Evolutionary conservation across 257 asterid genomes (phyloP).

Genomic region (Rhazya stricta): DNA sequence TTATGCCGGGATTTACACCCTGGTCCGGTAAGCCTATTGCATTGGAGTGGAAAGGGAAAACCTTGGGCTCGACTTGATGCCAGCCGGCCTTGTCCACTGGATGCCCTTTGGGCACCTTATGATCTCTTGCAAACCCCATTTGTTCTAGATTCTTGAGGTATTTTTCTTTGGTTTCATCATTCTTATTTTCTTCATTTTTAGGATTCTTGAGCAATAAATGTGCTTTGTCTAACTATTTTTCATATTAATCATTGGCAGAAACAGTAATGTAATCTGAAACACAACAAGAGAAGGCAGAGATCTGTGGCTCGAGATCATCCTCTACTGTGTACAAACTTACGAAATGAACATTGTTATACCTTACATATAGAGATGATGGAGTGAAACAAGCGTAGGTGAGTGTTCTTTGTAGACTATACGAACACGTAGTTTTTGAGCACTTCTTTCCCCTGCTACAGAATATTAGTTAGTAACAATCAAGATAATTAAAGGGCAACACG

Average conservation of each 20-base stretch:
- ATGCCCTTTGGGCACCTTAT: constrained; percentile 91
- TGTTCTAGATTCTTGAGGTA: constrained; percentile 62
- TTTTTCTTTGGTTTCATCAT: background rate
- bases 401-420: constrained; percentile 30
- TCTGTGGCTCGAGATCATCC: constrained; percentile 59
- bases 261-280: background rate
- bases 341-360: background rate
- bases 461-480: background rate
- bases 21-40: constrained; percentile 88
- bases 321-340: constrained; percentile 30
- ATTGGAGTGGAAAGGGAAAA: constrained; percentile 97
- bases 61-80: constrained; percentile 87
- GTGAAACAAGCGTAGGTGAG: constrained; percentile 15
- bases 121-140: constrained; percentile 58
- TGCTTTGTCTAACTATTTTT: background rate
- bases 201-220: background rate
- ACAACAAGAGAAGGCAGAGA: constrained; percentile 56
- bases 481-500: background rate
- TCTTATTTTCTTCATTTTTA: background rate
- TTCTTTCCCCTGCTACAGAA: background rate
- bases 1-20: constrained; percentile 82
- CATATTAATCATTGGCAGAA: background rate
- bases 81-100: constrained; percentile 73
- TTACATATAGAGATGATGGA: background rate
- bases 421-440: background rate